Evolutionary conservation across 2,329 filamentous ascomycete genomes (phyloP), one percentile per base, ranked within the genome.

Genomic region (Monilinia polystroma): DNA sequence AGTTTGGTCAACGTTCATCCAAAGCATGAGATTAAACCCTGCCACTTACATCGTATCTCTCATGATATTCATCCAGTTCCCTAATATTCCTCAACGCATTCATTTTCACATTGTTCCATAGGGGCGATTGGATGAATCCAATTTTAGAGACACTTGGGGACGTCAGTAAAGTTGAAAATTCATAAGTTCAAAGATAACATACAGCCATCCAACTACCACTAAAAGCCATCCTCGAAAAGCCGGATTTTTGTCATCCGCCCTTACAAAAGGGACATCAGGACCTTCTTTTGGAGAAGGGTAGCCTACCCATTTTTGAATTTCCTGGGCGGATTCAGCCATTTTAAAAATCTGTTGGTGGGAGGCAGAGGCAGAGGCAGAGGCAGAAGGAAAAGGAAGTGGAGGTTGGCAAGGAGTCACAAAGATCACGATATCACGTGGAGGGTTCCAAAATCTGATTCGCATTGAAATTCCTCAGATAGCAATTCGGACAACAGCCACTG

Each of bases 31-130:
- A 43, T 35, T 7, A 59, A 23, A 14, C 32, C 12, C 2, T 45
- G 11, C 12, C 45, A 23, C 80, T 72, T 75, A 87, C 85, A 71
- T 85, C 79, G 66, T 83, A 81, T 51, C 81, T 79, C 66, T 79
- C 81, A 12, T 80, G 70, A 64, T 83, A 80, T 7, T 78, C 65
- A 10, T 79, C 77, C 18, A 88, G 77, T 14, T 76, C 79, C 1
- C 81, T 77, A 16, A 85, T 77, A 57, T 81, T 76, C 67, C 81
- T 82, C 68, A 84, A 74, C 23, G 73, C 75, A 41, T 79, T 80
- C 66, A 88, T 85, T 38, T 83, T 78, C 58, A 90, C 88, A 79
- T 92, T 92, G 59, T 79, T 80, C 88, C 89, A 96, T 69, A 93
- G 82, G 56, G 85, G 78, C 66, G 82, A 84, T 68, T 90, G 88